Percentiles rank a stretch among this genome's conserved stretches.
These are phyloP conservation scores for Xylaria sp. DNA, from an alignment of 2,329 filamentous ascomycete genomes.

Conservation along the genomic window DNA sequence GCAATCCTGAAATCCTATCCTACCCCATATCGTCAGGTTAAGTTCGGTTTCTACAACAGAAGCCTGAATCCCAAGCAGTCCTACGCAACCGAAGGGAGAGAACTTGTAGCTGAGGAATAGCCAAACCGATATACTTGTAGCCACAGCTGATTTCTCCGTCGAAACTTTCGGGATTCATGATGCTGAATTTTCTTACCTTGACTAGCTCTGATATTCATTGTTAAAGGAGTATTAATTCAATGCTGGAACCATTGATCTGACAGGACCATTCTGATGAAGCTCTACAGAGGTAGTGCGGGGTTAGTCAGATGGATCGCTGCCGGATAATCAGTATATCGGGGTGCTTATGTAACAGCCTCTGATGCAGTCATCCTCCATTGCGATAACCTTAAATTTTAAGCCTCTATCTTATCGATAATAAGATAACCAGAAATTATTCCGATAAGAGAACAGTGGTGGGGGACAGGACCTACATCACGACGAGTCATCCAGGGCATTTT, in stretches of 20 bases:
- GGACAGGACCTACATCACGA: slow-evolving; percentile 9
- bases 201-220: not conserved
- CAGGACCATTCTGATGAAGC: too few relatives aligned
- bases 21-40: too few relatives aligned
- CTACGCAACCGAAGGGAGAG: not conserved
- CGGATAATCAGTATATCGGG: slow-evolving; percentile 26
- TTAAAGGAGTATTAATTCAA: not conserved
- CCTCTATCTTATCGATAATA: slow-evolving; percentile 29
- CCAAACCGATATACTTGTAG: not conserved
- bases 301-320: not conserved
- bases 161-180: not conserved
- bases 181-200: not conserved
- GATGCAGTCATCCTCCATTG: slow-evolving; percentile 27
- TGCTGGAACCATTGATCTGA: too few relatives aligned
- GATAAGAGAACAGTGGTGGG: slow-evolving; percentile 22
- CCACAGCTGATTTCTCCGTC: not conserved
- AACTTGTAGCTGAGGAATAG: not conserved
- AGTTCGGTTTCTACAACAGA: too few relatives aligned
- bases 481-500: slow-evolving; percentile 20
- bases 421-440: slow-evolving; percentile 24
- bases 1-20: not conserved
- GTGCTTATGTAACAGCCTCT: slow-evolving; percentile 19
- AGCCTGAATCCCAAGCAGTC: not conserved
- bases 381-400: slow-evolving; percentile 32
- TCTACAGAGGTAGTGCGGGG: not conserved